Percentiles rank a stretch among this genome's conserved stretches.
Conservation (phyloP, 768 basidiomycete species). For the Phylloporus rhodoxanthus region DNA sequence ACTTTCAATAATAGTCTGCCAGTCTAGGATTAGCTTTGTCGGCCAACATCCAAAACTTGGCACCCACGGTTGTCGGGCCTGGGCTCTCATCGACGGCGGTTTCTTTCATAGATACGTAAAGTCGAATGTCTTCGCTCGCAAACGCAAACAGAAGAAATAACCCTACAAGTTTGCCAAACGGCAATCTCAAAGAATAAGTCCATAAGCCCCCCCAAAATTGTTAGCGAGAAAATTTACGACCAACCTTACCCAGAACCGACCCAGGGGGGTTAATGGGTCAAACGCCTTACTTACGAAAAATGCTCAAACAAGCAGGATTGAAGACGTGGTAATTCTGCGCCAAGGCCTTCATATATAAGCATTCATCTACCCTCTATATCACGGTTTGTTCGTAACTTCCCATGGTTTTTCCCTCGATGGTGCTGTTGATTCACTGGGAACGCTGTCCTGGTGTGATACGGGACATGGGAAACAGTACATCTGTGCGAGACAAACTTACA, state of each 20-base stretch:
- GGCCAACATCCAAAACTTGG: background rate
- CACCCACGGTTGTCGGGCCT: conserved; percentile 11
- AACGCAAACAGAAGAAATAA: background rate
- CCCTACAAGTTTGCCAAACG: background rate
- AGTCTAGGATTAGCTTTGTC: background rate
- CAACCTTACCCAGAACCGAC: conserved; percentile 1
- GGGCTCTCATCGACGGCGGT: background rate
- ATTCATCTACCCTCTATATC: conserved; percentile 15
- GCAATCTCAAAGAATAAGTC: background rate
- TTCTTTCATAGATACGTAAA: conserved; percentile 5
- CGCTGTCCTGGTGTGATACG: conserved; percentile 37
- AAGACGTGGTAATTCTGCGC: background rate
- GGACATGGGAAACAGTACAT: background rate
- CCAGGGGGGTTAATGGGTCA: conserved; percentile 1
- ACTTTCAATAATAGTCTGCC: conserved; percentile 7
- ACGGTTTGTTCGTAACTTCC: conserved; percentile 37
- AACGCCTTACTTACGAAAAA: conserved; percentile 9
- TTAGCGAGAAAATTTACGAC: background rate
- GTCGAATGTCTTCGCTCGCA: background rate
- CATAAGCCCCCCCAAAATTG: background rate
- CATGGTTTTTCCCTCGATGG: conserved; percentile 60
- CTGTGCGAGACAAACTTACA: conserved; percentile 36
- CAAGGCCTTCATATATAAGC: background rate
- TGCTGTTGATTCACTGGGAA: conserved; percentile 52
- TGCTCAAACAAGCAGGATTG: background rate